A percentile compares a stretch with the other conserved stretches of the same genome.
Conservation (phyloP, 495 filamentous ascomycete species). For the Xylaria scruposa region DNA sequence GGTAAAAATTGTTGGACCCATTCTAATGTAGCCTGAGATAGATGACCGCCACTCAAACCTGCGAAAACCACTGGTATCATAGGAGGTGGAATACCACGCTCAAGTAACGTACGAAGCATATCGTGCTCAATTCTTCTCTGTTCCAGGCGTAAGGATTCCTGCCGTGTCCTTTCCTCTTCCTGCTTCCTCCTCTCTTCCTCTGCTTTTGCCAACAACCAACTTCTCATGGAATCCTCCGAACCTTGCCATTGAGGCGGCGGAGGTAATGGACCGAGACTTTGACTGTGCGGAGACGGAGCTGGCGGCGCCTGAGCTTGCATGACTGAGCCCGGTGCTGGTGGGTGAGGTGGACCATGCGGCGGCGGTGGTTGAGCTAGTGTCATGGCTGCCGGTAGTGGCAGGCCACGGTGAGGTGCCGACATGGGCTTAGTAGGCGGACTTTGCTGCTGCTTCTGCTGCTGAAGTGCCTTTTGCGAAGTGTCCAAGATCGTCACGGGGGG, state of each 20-base stretch:
- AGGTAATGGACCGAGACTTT: conserved; percentile 64
- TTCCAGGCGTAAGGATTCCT: conserved; percentile 78
- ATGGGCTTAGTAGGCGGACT: conserved; percentile 60
- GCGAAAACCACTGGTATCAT: conserved; percentile 91
- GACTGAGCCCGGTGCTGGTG: conserved; percentile 44
- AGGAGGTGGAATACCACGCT: conserved; percentile 81
- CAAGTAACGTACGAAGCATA: conserved; percentile 81
- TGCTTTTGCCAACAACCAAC: conserved; percentile 80
- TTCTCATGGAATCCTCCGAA: conserved; percentile 80
- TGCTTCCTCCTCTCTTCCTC: conserved; percentile 86
- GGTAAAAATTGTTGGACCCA: conserved; percentile 75
- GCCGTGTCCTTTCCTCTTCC: conserved; percentile 87
- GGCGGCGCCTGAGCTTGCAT: conserved; percentile 46
- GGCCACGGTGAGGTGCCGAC: conserved; percentile 75
- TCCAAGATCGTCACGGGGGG: conserved; percentile 62
- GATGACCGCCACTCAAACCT: conserved; percentile 73
- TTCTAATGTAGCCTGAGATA: conserved; percentile 65
- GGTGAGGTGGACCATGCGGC: conserved; percentile 45
- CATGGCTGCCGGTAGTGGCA: conserved; percentile 78
- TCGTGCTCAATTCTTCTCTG: conserved; percentile 83
- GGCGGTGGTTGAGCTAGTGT: conserved; percentile 60
- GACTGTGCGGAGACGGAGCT: conserved; percentile 44
- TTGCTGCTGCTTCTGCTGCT: conserved; percentile 46
- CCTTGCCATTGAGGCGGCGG: conserved; percentile 75
- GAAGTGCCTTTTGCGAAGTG: conserved; percentile 51